Evolutionary conservation across 495 filamentous ascomycete species (phyloP).

Genomic region (Filosporella fistucella): DNA sequence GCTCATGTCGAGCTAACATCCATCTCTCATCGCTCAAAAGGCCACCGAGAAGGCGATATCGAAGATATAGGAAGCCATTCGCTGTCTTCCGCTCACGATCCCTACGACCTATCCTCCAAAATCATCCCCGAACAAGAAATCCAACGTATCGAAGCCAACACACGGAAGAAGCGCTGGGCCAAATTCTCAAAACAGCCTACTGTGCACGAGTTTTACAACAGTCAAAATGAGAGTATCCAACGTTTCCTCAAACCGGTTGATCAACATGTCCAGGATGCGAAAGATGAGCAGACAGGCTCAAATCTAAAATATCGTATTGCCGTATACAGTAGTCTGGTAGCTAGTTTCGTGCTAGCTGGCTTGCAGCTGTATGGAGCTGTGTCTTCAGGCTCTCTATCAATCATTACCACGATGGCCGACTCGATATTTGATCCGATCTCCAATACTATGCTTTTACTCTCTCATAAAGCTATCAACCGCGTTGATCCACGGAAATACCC

Average conservation of each 20-base stretch:
- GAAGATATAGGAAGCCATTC: too few species aligned
- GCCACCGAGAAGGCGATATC: too few species aligned
- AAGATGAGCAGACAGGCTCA: conserved; percentile 73
- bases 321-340: conserved; percentile 81
- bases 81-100: too few species aligned
- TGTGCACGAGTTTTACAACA: conserved; percentile 80
- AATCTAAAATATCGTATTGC: conserved; percentile 84
- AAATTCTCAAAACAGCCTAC: conserved; percentile 38
- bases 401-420: conserved; percentile 98
- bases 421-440: conserved; percentile 92
- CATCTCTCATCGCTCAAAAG: too few species aligned
- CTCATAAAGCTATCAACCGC: conserved; percentile 78
- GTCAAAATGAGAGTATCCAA: conserved; percentile 91
- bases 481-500: conserved; percentile 91
- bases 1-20: too few species aligned
- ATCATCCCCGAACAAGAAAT: conserved; percentile 79
- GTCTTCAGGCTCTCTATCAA: conserved; percentile 80
- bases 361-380: conserved; percentile 88
- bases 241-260: conserved; percentile 88
- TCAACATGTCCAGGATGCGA: conserved; percentile 77
- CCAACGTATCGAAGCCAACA: conserved; percentile 75
- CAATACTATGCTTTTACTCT: conserved; percentile 83
- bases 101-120: conserved; percentile 72
- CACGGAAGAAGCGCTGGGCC: conserved; percentile 62
- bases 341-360: conserved; percentile 72